Conservation (phyloP, 805 yeast genomes). For the Jamesozyma gamospora region DNA sequence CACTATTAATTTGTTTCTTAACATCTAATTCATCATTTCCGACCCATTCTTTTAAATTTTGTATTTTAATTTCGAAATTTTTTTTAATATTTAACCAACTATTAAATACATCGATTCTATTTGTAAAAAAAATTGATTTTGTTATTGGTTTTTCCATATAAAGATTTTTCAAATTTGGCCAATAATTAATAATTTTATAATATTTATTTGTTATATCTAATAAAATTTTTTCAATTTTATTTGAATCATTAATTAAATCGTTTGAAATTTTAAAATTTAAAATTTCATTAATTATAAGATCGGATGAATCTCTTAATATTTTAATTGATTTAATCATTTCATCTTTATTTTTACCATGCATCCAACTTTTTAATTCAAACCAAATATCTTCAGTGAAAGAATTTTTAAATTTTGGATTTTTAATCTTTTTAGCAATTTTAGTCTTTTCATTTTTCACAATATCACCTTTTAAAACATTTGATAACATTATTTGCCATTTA, state of each 20-base stretch:
- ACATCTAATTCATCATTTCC: slow-evolving; percentile 75
- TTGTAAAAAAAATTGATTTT: slow-evolving; percentile 50
- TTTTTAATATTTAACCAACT: slow-evolving; percentile 76
- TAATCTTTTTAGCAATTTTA: slow-evolving; percentile 45
- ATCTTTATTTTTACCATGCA: slow-evolving; percentile 67
- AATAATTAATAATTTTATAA: slow-evolving; percentile 60
- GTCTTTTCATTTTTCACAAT: slow-evolving; percentile 86
- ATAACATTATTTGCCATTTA: slow-evolving; percentile 94
- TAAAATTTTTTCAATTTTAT: slow-evolving; percentile 42
- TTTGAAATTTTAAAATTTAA: slow-evolving; percentile 49
- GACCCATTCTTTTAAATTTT: slow-evolving; percentile 64
- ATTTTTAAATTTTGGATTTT: slow-evolving; percentile 20
- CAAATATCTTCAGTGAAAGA: slow-evolving; percentile 45
- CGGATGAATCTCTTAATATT: slow-evolving; percentile 64
- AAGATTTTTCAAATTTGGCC: slow-evolving; percentile 78
- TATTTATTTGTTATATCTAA: slow-evolving; percentile 46
- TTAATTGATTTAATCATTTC: slow-evolving; percentile 64
- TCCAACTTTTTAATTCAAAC: slow-evolving; percentile 78
- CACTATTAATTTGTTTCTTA: slow-evolving; percentile 16
- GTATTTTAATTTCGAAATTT: slow-evolving; percentile 53
- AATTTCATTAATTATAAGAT: slow-evolving; percentile 60
- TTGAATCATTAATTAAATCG: slow-evolving; percentile 23
- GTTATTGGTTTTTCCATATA: slow-evolving; percentile 65
- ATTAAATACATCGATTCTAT: slow-evolving; percentile 61
- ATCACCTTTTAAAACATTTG: slow-evolving; percentile 87